These are phyloP conservation scores for Oxyria digyna DNA, from an alignment of 148 eudicot genomes.

Conservation along the genomic window DNA sequence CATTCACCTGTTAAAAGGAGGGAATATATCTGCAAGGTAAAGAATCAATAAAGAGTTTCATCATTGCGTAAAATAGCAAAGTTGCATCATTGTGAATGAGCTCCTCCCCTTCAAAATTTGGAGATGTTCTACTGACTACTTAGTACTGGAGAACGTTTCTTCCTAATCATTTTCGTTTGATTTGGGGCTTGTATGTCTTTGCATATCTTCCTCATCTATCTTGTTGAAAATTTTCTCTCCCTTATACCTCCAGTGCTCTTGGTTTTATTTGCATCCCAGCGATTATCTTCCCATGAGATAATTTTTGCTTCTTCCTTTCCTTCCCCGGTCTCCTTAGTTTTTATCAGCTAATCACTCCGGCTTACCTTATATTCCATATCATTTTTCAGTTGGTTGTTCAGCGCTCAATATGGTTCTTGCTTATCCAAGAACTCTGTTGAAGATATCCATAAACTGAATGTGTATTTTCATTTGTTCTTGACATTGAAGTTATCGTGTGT, in stretches of 20 bases:
- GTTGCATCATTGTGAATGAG: conserved; percentile 15
- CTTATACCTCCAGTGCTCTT: neutral
- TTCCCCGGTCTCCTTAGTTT: neutral
- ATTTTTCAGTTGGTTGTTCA: neutral
- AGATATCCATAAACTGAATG: neutral
- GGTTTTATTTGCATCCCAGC: neutral
- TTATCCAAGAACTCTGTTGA: neutral
- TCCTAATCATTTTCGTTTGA: conserved; percentile 1
- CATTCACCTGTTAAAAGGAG: conserved; percentile 95
- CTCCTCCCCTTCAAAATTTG: conserved; percentile 11
- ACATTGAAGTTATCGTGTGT: neutral
- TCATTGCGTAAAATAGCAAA: conserved; percentile 19
- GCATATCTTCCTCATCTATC: neutral
- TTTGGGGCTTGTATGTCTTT: neutral
- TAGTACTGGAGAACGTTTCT: conserved; percentile 1
- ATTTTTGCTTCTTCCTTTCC: neutral
- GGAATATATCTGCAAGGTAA: conserved; percentile 99
- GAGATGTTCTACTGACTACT: conserved; percentile 13
- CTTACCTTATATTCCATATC: conserved; percentile 1
- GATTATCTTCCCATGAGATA: neutral
- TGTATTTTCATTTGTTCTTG: neutral
- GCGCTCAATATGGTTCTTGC: neutral
- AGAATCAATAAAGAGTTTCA: conserved; percentile 37
- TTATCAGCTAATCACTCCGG: conserved; percentile 1
- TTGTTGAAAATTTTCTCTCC: neutral